Evolutionary conservation across 2,329 filamentous ascomycete genomes (phyloP), one percentile per base, ranked within the genome.

Genomic region (Fonsecaea nubica): DNA sequence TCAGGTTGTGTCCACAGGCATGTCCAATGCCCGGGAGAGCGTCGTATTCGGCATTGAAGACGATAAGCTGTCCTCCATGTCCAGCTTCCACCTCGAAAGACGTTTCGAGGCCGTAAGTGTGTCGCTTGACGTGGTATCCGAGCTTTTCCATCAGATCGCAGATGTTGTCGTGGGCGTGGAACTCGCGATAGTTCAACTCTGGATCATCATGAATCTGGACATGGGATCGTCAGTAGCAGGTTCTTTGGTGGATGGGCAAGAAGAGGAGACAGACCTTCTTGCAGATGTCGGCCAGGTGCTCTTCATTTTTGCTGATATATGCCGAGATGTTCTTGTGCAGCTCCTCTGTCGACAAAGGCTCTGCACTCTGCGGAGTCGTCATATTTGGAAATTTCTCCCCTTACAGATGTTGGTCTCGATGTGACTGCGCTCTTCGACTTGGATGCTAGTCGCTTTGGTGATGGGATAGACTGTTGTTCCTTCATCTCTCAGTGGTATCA

Each of bases 31-130:
- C 2, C 1, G 77, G 78, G 3, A 80, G 72, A 1, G 79, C 78
- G 66, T 80, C 78, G 70, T 86, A 80, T 72, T 80, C 79, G 1
- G 77, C 77, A 64, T 79, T 79, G 73, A 79, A 80, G 52, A 75
- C 75, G 57, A 80, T 65, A 0, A 75, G 42, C 0, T 74, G 72
- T 0, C 78, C 78, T 4, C 80, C 80, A 0, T 74, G 72, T 33
- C 83, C 83, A 55, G 76, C 75, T 13, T 80, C 76, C 10, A 79
- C 82, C 56, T 82, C 80, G 68, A 87, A 87, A 1, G 84, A 79
- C 0, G 85, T 87, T 8, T 79, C 76, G 0, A 87, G 69, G 2
- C 82, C 84, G 70, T 84, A 85, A 0, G 84, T 81, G 60, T 84
- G 80, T 0, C 80, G 79, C 4, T 77, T 82, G 6, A 86, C 82